phyloP scores from a whole-genome alignment of 306 rosid species.

The Carpinus viminea region DNA sequence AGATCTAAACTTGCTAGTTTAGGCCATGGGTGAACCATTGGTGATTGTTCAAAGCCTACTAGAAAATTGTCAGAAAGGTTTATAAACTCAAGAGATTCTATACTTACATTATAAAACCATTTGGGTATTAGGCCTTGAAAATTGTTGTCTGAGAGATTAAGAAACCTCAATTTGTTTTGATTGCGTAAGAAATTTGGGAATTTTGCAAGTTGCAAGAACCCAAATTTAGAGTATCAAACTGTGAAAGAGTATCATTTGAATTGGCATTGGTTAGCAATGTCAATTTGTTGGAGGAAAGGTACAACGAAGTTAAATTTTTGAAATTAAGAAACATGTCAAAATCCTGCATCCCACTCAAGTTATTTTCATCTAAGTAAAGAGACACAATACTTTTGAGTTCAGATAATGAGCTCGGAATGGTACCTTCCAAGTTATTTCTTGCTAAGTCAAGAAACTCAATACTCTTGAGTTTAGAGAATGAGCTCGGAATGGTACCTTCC shows the following conservation, averaged over 20 bases:
- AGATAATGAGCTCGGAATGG: conserved; percentile 5
- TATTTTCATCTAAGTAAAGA: neutral
- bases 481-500: too few relatives aligned
- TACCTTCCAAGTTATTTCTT: conserved; percentile 8
- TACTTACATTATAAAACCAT: neutral
- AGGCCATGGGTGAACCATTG: too few relatives aligned
- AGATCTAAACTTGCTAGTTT: too few relatives aligned
- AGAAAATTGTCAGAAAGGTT: neutral
- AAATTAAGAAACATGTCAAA: too few relatives aligned
- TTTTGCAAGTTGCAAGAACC: conserved; percentile 14
- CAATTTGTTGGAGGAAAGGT: conserved; percentile 7
- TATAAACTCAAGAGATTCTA: neutral
- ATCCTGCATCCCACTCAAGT: conserved; percentile 13
- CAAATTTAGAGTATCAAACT: neutral
- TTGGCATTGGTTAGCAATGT: conserved; percentile 1
- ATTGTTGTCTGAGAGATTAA: conserved; percentile 26
- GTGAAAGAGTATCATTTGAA: neutral
- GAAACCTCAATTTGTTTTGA: neutral
- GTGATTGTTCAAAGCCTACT: neutral
- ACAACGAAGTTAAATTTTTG: too few relatives aligned
- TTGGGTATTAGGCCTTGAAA: conserved; percentile 44
- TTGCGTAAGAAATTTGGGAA: conserved; percentile 30
- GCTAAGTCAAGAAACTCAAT: too few relatives aligned
- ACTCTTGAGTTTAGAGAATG: too few relatives aligned
- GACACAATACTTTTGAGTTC: neutral